Percentiles rank a stretch among this genome's conserved stretches.
These are phyloP conservation scores for Pythium aphanidermatum DNA, from an alignment of 352 stramenopile species.

Conservation along the genomic window DNA sequence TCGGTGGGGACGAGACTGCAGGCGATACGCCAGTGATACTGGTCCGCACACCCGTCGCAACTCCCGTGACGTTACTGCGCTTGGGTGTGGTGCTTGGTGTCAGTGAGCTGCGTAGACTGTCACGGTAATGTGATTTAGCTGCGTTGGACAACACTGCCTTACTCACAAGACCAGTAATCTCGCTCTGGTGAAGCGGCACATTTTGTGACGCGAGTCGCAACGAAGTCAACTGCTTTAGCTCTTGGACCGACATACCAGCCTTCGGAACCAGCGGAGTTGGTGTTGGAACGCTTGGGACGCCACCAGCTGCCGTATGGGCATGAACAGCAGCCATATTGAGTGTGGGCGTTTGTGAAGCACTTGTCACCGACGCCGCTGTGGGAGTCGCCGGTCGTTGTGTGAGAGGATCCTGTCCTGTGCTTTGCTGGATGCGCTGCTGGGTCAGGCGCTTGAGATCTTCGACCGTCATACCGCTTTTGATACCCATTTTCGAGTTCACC, in stretches of 20 bases:
- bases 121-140: slow-evolving; percentile 75
- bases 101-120: slow-evolving; percentile 49
- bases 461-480: slow-evolving; percentile 87
- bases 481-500: slow-evolving; percentile 68
- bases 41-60: slow-evolving; percentile 13
- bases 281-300: slow-evolving; percentile 12
- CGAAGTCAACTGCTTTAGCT: slow-evolving; percentile 81
- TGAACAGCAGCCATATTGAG: slow-evolving; percentile 58
- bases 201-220: slow-evolving; percentile 72
- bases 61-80: slow-evolving; percentile 17
- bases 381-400: slow-evolving; percentile 30
- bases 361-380: slow-evolving; percentile 10
- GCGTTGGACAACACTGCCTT: slow-evolving; percentile 71
- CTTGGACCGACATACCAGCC: slow-evolving; percentile 80
- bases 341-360: slow-evolving; percentile 41
- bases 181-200: slow-evolving; percentile 45
- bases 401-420: slow-evolving; percentile 6
- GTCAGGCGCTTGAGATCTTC: slow-evolving; percentile 83
- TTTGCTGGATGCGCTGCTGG: slow-evolving; percentile 80
- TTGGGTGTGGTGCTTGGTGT: slow-evolving; percentile 50
- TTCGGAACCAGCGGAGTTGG: slow-evolving; percentile 49
- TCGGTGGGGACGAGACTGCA: slow-evolving; percentile 4
- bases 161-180: slow-evolving; percentile 67
- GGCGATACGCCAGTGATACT: no score
- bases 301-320: slow-evolving; percentile 6